Conservation (phyloP, 2,329 filamentous ascomycete genomes). For the Cytospora schulzeri region DNA sequence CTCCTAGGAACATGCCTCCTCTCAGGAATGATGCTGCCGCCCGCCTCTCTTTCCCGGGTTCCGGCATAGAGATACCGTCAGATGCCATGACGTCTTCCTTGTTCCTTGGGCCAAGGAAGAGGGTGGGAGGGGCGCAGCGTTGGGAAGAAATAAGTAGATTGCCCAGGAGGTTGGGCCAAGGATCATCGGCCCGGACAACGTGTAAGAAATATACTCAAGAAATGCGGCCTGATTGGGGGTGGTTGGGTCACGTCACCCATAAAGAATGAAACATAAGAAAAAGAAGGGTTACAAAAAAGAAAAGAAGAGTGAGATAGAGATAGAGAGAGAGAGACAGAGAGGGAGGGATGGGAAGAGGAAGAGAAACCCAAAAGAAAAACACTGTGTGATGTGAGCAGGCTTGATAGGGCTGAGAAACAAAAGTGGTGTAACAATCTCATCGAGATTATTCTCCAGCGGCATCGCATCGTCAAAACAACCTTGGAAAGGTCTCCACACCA, state of each 20-base stretch:
- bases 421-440: constrained; percentile 24
- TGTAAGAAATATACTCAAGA: neutral
- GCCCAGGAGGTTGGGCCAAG: neutral
- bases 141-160: neutral
- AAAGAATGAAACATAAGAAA: neutral
- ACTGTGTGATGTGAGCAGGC: constrained; percentile 20
- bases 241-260: neutral
- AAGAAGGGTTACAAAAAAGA: neutral
- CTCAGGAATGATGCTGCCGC: too few species aligned
- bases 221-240: neutral
- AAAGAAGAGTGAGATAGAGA: neutral
- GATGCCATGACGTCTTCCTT: neutral
- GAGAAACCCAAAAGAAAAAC: constrained; percentile 15
- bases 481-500: constrained; percentile 19
- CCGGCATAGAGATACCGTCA: neutral
- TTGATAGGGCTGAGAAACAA: constrained; percentile 26
- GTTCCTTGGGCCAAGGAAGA: neutral
- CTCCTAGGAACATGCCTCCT: neutral
- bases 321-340: neutral
- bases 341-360: constrained; percentile 4
- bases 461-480: neutral
- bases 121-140: neutral
- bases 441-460: constrained; percentile 19
- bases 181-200: neutral
- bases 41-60: neutral